phyloP scores from a whole-genome alignment of 1,284 basidiomycete species.

The Ceratobasidium sp. region DNA sequence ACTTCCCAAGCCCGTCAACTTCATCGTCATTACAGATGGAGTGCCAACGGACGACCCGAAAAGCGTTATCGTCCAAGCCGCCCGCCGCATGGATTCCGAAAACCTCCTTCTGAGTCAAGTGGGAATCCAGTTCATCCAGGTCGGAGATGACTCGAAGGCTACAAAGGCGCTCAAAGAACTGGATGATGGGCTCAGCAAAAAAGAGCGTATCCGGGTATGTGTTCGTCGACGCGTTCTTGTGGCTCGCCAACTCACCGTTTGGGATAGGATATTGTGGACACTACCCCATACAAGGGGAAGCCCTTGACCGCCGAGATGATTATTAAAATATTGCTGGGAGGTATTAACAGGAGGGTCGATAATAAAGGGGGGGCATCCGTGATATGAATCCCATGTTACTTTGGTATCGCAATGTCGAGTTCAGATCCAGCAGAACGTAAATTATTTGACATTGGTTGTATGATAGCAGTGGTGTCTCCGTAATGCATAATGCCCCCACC shows the following conservation, averaged over 20 bases:
- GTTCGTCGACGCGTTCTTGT: too few species aligned
- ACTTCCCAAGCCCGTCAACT: slow-evolving; percentile 60
- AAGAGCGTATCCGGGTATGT: slow-evolving; percentile 50
- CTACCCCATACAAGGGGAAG: slow-evolving; percentile 50
- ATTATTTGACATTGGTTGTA: too few species aligned
- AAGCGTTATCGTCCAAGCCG: slow-evolving; percentile 45
- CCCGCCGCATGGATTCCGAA: slow-evolving; percentile 46
- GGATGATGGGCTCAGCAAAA: slow-evolving; percentile 54
- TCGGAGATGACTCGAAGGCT: slow-evolving; percentile 57
- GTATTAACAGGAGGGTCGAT: slow-evolving; percentile 48
- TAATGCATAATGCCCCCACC: not conserved
- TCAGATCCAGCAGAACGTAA: too few species aligned
- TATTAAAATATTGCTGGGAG: slow-evolving; percentile 56
- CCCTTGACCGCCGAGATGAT: slow-evolving; percentile 52
- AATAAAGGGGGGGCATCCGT: slow-evolving; percentile 16
- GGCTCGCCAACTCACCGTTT: not conserved
- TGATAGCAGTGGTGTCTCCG: too few species aligned
- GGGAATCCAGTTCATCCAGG: slow-evolving; percentile 67
- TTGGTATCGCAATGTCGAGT: too few species aligned
- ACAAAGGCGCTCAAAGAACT: slow-evolving; percentile 52
- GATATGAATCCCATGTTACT: not conserved
- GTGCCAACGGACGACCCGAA: slow-evolving; percentile 49
- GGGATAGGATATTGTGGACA: slow-evolving; percentile 56
- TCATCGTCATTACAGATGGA: slow-evolving; percentile 69
- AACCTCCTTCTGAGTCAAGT: slow-evolving; percentile 50